Evolutionary conservation across 2,329 filamentous ascomycete genomes (phyloP).

Genomic region (Thermomyces lanuginosus): DNA sequence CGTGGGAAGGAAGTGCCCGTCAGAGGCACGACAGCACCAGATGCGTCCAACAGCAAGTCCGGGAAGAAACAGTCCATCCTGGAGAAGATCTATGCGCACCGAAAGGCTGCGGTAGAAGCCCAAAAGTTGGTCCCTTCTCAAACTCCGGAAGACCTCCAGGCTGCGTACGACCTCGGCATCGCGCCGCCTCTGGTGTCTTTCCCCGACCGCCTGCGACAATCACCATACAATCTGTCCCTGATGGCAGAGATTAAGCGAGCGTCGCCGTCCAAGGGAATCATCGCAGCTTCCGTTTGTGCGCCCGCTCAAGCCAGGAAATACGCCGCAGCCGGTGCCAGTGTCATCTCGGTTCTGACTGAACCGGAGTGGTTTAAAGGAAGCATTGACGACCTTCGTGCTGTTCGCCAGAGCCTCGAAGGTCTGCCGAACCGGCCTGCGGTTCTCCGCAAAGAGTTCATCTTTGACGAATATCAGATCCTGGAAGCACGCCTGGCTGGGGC

Average conservation of each 20-base stretch:
- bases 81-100: conserved; percentile 74
- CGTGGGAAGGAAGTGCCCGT: conserved; percentile 10
- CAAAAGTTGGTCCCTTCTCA: conserved; percentile 80
- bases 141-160: conserved; percentile 66
- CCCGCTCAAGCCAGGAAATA: conserved; percentile 83
- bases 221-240: conserved; percentile 73
- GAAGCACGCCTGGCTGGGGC: conserved; percentile 86
- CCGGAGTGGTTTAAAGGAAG: conserved; percentile 99
- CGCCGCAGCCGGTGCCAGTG: conserved; percentile 82
- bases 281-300: conserved; percentile 72
- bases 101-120: conserved; percentile 55
- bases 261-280: conserved; percentile 90
- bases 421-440: conserved; percentile 88
- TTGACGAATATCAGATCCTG: conserved; percentile 94
- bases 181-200: conserved; percentile 74
- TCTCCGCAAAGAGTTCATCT: conserved; percentile 90
- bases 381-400: conserved; percentile 78
- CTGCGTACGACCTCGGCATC: conserved; percentile 67
- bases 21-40: conserved; percentile 7
- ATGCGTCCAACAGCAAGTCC: conserved; percentile 15
- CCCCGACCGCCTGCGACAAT: conserved; percentile 59
- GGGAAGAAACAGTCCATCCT: conserved; percentile 68
- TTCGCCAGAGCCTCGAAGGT: conserved; percentile 72
- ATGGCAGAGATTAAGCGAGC: conserved; percentile 97
- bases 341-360: conserved; percentile 96